phyloP scores from a whole-genome alignment of 768 basidiomycete species.

The Leccinum broughii region DNA sequence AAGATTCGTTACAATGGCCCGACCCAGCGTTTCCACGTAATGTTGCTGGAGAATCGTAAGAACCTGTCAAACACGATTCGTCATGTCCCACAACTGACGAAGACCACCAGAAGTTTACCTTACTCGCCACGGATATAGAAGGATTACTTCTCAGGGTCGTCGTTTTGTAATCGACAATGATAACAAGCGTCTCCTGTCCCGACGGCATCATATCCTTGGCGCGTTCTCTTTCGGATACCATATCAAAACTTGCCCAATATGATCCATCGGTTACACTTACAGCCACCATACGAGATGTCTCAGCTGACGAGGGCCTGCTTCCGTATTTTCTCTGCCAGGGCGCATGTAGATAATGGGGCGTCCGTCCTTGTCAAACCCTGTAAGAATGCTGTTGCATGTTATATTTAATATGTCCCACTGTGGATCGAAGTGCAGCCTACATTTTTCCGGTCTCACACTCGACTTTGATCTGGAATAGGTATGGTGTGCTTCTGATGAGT shows the following conservation, averaged over 20 bases:
- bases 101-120: constrained; percentile 40
- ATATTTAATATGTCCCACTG: not conserved
- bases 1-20: constrained; percentile 81
- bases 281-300: constrained; percentile 85
- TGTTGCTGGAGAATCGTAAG: constrained; percentile 83
- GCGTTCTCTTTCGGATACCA: constrained; percentile 59
- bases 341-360: constrained; percentile 90
- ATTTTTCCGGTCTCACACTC: constrained; percentile 89
- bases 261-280: constrained; percentile 44
- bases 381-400: constrained; percentile 57
- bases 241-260: constrained; percentile 9
- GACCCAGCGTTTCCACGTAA: constrained; percentile 85
- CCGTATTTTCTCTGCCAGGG: constrained; percentile 84
- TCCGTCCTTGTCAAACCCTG: constrained; percentile 83
- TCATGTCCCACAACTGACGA: not conserved
- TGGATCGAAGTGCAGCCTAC: constrained; percentile 41
- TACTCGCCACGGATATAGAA: constrained; percentile 75
- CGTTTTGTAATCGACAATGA: constrained; percentile 84
- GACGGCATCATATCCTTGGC: constrained; percentile 88
- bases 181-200: constrained; percentile 79
- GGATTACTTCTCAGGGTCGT: constrained; percentile 83
- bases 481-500: not conserved
- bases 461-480: constrained; percentile 51
- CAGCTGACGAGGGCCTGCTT: constrained; percentile 73
- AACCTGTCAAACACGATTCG: constrained; percentile 39